Base-by-base conservation (phyloP, 768 basidiomycete genomes). In the Mycena chlorophos region DNA sequence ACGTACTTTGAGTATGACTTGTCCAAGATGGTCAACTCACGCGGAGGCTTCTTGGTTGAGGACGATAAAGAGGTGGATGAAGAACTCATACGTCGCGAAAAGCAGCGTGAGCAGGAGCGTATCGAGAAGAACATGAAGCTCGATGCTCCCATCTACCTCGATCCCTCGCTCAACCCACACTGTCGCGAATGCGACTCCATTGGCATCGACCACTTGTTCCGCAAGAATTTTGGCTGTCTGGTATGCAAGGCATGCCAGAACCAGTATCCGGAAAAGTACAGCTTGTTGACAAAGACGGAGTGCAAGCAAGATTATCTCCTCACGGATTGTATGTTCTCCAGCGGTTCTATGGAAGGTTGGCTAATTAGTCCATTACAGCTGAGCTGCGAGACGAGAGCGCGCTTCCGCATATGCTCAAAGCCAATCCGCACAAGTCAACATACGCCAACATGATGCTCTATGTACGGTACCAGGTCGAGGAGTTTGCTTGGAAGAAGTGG, bases 381-480 rank as follows among this genome's bases (percentile, higher is more conserved):
- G 97, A 99, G 68, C 78, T 99, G 25, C 86, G 89, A 54, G 97
- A 99, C 67, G 85, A 91, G 65, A 92, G 97, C 63, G 74, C 89
- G 17, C 82, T 99, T 61, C 97, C 96, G 0, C 97, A 99, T 70
- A 77, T 96, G 23, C 79, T 98, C 54, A 93, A 95, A 66, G 89
- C 92, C 19, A 98, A 98, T 69, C 95, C 93, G 3, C 94, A 97
- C 75, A 89, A 91, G 61, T 89, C 94, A 12, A 95, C 92, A 0
- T 98, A 91, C 67, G 90, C 91, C 30, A 99, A 98, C 76, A 98
- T 98, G 97, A 98, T 98, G 97, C 80, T 99, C 20, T 98, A 90
- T 73, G 78, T 98, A 4, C 86, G 97, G 29, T 88, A 77, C 66
- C 96, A 98, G 69, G 92, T 97, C 2, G 97, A 99, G 69, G 91